A percentile compares a stretch with the other conserved stretches of the same genome.
Evolutionary conservation across 441 rosid genomes (phyloP).

Genomic region (Caryocar brasiliense): DNA sequence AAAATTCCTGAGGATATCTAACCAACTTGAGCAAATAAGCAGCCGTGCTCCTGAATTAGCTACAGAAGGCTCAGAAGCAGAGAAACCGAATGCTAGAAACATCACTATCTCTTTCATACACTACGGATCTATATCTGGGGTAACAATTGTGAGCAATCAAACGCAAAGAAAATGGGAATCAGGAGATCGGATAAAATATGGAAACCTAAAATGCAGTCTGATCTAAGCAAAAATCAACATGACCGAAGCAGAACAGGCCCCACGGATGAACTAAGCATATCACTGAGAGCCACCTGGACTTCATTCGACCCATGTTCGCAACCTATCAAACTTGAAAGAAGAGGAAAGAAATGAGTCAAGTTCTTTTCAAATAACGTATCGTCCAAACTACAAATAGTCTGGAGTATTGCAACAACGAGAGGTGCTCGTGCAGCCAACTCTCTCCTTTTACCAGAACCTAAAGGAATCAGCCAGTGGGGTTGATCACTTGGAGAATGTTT

Average conservation of each 20-base stretch:
- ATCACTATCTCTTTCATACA: constrained; percentile 24
- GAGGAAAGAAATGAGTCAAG: constrained; percentile 60
- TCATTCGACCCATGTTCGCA: constrained; percentile 93
- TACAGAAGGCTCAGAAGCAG: constrained; percentile 15
- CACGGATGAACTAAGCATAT: constrained; percentile 76
- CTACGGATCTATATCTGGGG: constrained; percentile 24
- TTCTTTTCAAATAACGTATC: constrained; percentile 70
- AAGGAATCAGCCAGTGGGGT: constrained; percentile 61
- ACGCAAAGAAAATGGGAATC: not conserved
- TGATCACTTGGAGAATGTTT: constrained; percentile 32
- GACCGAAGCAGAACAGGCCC: constrained; percentile 83
- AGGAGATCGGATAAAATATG: constrained; percentile 13
- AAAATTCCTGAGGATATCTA: constrained; percentile 17
- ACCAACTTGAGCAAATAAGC: constrained; percentile 11
- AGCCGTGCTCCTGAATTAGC: constrained; percentile 17
- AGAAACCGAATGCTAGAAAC: constrained; percentile 21
- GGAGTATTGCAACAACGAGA: constrained; percentile 76
- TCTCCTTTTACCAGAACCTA: constrained; percentile 88
- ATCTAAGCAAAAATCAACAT: constrained; percentile 35
- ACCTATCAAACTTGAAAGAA: constrained; percentile 65
- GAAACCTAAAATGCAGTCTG: constrained; percentile 20
- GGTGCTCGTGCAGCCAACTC: constrained; percentile 96
- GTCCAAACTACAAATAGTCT: constrained; percentile 70
- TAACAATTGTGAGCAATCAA: constrained; percentile 6
- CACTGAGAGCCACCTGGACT: constrained; percentile 85